Evolutionary conservation across 257 asterid genomes (phyloP).

Genomic region (Penstemon newberryi): DNA sequence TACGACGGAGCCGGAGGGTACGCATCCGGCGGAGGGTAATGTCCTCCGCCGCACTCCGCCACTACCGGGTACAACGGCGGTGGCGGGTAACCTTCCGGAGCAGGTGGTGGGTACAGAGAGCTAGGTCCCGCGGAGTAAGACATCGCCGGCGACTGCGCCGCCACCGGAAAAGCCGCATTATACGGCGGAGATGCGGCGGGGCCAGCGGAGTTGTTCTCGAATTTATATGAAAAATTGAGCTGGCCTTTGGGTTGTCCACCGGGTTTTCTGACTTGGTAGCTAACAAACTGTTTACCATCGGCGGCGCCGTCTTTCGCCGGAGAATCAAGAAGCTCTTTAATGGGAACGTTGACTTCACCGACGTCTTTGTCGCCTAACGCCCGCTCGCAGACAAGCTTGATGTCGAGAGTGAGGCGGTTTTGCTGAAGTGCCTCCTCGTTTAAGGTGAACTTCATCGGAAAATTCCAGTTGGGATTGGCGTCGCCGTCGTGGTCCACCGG

Average conservation of each 20-base stretch:
- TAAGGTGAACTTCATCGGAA: conserved; percentile 56
- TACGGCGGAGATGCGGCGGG: conserved; percentile 31
- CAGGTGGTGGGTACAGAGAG: conserved; percentile 43
- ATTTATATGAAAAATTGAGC: conserved; percentile 58
- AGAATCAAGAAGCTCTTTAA: conserved; percentile 61
- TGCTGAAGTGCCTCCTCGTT: conserved; percentile 59
- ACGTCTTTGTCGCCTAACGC: conserved; percentile 61
- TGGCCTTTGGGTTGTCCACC: conserved; percentile 77
- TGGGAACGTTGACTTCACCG: conserved; percentile 68
- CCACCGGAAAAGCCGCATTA: conserved; percentile 9
- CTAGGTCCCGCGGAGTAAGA: conserved; percentile 65
- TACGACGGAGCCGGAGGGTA: conserved; percentile 19
- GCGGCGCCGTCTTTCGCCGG: conserved; percentile 29
- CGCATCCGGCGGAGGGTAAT: conserved; percentile 36
- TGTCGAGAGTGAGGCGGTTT: conserved; percentile 55
- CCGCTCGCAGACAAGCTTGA: conserved; percentile 54
- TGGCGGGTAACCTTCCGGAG: conserved; percentile 39
- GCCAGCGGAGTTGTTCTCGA: conserved; percentile 40
- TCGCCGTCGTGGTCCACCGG: conserved; percentile 53
- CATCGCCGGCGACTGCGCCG: conserved; percentile 30
- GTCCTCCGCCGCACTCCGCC: conserved; percentile 9
- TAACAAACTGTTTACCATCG: conserved; percentile 46
- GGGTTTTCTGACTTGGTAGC: conserved; percentile 79
- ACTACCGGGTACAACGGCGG: conserved; percentile 21
- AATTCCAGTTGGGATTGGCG: conserved; percentile 67